Evolutionary conservation across 192 early-diverging fungal species (phyloP).

Genomic region (Backusella circina): DNA sequence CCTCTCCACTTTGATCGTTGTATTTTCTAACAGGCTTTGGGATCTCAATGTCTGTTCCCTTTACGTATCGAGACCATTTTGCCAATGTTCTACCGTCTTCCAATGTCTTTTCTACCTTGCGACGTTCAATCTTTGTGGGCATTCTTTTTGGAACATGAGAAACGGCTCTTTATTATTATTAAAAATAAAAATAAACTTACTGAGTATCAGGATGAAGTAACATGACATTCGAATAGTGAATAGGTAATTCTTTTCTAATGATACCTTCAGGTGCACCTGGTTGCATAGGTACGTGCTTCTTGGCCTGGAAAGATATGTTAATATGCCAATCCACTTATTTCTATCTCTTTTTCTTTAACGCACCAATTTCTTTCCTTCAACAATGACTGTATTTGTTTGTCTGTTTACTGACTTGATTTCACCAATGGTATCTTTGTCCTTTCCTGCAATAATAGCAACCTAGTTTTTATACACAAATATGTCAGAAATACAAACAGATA

Average conservation of each 20-base stretch:
- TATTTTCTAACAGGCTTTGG: constrained; percentile 31
- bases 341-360: not conserved
- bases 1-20: constrained; percentile 31
- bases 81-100: constrained; percentile 26
- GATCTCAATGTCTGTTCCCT: constrained; percentile 35
- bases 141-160: constrained; percentile 13
- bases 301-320: constrained; percentile 17
- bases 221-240: constrained; percentile 47
- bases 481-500: not conserved
- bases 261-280: constrained; percentile 35
- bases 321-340: not conserved
- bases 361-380: constrained; percentile 37
- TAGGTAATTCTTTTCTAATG: constrained; percentile 34
- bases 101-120: constrained; percentile 18
- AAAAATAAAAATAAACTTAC: constrained; percentile 25
- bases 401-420: constrained; percentile 35
- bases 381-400: constrained; percentile 31
- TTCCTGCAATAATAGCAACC: constrained; percentile 40
- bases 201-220: constrained; percentile 41
- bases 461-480: not conserved
- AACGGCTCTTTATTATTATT: not conserved
- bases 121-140: constrained; percentile 28
- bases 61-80: constrained; percentile 36
- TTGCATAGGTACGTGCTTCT: constrained; percentile 39
- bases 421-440: constrained; percentile 38